These are phyloP conservation scores for Tieghemostelium lacteum DNA, from an alignment of 78 protist genomes.

Conservation along the genomic window DNA sequence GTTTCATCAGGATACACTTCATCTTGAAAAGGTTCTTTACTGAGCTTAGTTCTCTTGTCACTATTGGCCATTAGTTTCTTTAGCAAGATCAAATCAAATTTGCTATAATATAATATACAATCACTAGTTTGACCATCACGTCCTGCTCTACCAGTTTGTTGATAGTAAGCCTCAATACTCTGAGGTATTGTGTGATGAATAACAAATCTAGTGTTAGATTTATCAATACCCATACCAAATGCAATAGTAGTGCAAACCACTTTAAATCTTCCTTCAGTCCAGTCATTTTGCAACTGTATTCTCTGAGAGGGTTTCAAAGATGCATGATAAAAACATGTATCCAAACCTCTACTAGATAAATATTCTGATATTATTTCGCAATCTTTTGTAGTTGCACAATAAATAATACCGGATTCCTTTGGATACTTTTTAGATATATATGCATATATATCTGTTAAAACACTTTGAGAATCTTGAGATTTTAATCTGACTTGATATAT, in stretches of 20 bases:
- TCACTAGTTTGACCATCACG: constrained; percentile 66
- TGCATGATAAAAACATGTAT: constrained; percentile 83
- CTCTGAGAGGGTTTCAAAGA: neutral
- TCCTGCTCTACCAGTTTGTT: constrained; percentile 94
- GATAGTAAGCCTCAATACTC: constrained; percentile 93
- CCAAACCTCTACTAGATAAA: constrained; percentile 31
- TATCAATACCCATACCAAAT: constrained; percentile 98
- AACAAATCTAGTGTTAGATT: constrained; percentile 93
- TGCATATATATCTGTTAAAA: neutral
- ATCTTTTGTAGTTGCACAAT: constrained; percentile 60
- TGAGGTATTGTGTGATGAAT: constrained; percentile 96
- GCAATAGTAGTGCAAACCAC: constrained; percentile 97
- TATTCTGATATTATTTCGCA: constrained; percentile 78
- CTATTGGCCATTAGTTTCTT: neutral
- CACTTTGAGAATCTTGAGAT: neutral
- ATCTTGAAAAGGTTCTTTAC: neutral
- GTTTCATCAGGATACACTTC: neutral
- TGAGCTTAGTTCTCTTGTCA: too few relatives aligned
- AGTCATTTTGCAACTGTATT: constrained; percentile 59
- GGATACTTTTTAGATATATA: neutral
- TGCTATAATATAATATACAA: constrained; percentile 30
- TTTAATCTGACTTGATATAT: constrained; percentile 20
- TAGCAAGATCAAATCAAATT: neutral
- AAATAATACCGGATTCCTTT: constrained; percentile 34
- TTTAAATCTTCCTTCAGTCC: constrained; percentile 76